A percentile compares a stretch with the other conserved stretches of the same genome.
phyloP scores from a whole-genome alignment of 2,329 filamentous ascomycete genomes.

The Aspergillus costaricaensis region DNA sequence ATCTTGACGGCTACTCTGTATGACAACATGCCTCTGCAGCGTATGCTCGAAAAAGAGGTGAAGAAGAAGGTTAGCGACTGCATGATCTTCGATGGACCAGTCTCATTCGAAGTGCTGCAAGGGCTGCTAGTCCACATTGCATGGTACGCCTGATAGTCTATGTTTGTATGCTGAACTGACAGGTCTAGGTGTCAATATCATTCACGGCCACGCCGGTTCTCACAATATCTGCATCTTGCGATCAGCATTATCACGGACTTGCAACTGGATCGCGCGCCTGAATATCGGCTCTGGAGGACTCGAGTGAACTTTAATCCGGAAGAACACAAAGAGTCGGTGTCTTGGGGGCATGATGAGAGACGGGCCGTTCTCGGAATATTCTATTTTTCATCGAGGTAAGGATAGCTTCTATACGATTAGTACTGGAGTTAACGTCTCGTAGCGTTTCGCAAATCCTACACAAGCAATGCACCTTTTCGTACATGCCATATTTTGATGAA shows the following conservation, averaged over 20 bases:
- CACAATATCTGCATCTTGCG: slow-evolving; percentile 40
- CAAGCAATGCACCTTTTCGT: slow-evolving; percentile 15
- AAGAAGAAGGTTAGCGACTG: slow-evolving; percentile 33
- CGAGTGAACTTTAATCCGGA: slow-evolving; percentile 13
- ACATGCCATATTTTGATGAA: slow-evolving; percentile 10
- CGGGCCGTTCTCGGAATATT: slow-evolving; percentile 49
- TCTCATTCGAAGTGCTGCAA: slow-evolving; percentile 44
- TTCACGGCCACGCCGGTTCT: slow-evolving; percentile 33
- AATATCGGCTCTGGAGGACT: slow-evolving; percentile 32
- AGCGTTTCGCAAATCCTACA: slow-evolving; percentile 16
- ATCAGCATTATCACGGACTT: slow-evolving; percentile 41
- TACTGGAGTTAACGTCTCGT: background rate
- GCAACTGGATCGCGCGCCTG: slow-evolving; percentile 28
- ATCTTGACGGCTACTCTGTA: slow-evolving; percentile 37
- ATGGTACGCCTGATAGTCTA: slow-evolving; percentile 29
- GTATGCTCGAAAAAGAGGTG: slow-evolving; percentile 34
- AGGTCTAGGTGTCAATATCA: slow-evolving; percentile 36
- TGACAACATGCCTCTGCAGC: slow-evolving; percentile 37
- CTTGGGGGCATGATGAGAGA: slow-evolving; percentile 44
- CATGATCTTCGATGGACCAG: slow-evolving; percentile 34
- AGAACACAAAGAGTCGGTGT: slow-evolving; percentile 3
- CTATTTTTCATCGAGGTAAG: slow-evolving; percentile 46
- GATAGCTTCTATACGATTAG: background rate
- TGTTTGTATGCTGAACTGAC: background rate
- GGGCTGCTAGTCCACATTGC: slow-evolving; percentile 40